Evolutionary conservation across 2,329 filamentous ascomycete genomes (phyloP).

Genomic region (Pestalotiopsis fici): DNA sequence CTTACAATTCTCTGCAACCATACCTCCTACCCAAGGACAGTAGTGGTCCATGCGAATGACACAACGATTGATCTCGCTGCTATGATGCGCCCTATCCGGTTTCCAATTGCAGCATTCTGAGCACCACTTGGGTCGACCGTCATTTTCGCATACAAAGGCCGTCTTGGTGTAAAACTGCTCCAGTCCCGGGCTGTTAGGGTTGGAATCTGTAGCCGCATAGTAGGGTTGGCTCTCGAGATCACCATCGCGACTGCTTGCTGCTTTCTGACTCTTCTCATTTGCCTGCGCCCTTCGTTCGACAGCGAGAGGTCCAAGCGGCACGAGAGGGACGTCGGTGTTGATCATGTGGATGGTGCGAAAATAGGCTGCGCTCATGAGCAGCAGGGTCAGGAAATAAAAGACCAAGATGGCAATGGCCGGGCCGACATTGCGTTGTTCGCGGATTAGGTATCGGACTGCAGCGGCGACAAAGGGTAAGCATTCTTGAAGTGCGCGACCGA

Average conservation of each 20-base stretch:
- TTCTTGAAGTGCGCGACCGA: background rate
- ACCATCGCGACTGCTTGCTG: conserved; percentile 17
- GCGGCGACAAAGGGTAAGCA: conserved; percentile 4
- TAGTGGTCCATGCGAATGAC: conserved; percentile 93
- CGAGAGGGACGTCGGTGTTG: conserved; percentile 70
- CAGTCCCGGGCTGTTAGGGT: conserved; percentile 66
- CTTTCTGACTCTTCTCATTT: conserved; percentile 24
- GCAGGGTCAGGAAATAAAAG: conserved; percentile 71
- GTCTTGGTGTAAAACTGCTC: conserved; percentile 81
- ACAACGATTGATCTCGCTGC: conserved; percentile 77
- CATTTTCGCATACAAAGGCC: conserved; percentile 78
- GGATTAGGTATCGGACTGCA: conserved; percentile 72
- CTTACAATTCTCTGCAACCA: conserved; percentile 78
- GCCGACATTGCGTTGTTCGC: conserved; percentile 44
- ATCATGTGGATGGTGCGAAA: conserved; percentile 70
- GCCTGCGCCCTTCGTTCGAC: conserved; percentile 27
- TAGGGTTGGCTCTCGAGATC: conserved; percentile 36
- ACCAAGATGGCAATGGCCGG: conserved; percentile 70
- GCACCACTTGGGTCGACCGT: conserved; percentile 88
- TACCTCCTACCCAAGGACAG: conserved; percentile 95
- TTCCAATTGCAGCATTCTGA: conserved; percentile 84
- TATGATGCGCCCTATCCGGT: conserved; percentile 85
- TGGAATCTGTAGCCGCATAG: conserved; percentile 39
- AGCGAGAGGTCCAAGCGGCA: conserved; percentile 60
- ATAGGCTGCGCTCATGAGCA: conserved; percentile 68